Evolutionary conservation across 805 yeast species (phyloP).

Genomic region (Metschnikowia orientalis): DNA sequence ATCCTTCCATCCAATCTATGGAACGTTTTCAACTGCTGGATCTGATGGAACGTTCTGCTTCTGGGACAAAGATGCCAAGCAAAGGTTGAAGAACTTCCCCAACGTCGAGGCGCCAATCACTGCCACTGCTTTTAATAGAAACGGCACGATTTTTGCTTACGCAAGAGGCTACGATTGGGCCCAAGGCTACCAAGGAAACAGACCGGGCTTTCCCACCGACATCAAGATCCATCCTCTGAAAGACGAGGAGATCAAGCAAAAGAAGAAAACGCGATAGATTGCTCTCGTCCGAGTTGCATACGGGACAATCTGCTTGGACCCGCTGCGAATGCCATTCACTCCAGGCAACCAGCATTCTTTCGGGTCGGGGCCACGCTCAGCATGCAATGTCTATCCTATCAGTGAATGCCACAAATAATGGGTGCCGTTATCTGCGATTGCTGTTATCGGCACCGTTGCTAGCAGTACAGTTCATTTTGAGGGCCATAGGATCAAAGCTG

Average conservation of each 20-base stretch:
- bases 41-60: constrained; percentile 89
- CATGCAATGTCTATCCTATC: no score
- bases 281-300: no score
- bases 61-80: constrained; percentile 94
- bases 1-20: constrained; percentile 81
- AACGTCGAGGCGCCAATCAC: constrained; percentile 64
- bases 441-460: no score
- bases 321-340: no score
- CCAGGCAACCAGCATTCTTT: no score
- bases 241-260: constrained; percentile 79
- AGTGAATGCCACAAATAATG: no score
- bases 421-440: no score
- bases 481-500: no score
- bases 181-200: constrained; percentile 77
- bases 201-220: constrained; percentile 67
- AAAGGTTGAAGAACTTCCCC: constrained; percentile 79
- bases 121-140: constrained; percentile 74
- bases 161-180: constrained; percentile 95
- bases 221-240: constrained; percentile 80
- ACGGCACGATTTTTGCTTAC: constrained; percentile 82
- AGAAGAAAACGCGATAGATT: constrained; percentile 26
- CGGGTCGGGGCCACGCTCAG: no score
- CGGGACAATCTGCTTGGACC: no score
- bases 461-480: no score
- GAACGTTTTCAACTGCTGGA: constrained; percentile 92